phyloP scores from a whole-genome alignment of 345 rosid genomes.

The Aquilaria sinensis region DNA sequence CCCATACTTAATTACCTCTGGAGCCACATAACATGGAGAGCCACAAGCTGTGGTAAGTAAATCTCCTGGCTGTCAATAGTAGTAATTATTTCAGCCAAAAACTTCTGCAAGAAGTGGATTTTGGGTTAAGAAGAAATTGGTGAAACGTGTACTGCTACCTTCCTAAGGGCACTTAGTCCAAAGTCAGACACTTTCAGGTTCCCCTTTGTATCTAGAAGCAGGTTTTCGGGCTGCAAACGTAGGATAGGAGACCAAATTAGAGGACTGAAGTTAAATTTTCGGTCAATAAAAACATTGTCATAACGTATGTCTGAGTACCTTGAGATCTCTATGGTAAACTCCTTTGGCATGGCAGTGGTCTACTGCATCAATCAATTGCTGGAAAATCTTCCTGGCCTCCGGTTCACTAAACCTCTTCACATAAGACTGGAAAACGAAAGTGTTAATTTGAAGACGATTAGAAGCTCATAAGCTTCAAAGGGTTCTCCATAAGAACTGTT shows the following conservation, averaged over 20 bases:
- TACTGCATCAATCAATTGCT: constrained; percentile 81
- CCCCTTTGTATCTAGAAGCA: constrained; percentile 66
- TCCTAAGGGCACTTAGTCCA: constrained; percentile 68
- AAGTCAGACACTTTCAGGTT: constrained; percentile 87
- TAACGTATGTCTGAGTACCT: constrained; percentile 31
- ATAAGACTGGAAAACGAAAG: constrained; percentile 32
- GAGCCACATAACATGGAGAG: constrained; percentile 89
- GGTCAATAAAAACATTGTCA: not conserved
- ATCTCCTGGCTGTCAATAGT: constrained; percentile 55
- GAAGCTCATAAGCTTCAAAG: not conserved
- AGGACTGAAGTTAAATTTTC: not conserved
- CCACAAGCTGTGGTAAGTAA: constrained; percentile 89
- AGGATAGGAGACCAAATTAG: not conserved
- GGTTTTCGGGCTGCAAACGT: constrained; percentile 69
- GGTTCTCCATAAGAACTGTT: not conserved
- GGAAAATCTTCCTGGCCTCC: constrained; percentile 76
- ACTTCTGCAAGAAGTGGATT: constrained; percentile 5
- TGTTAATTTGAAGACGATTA: not conserved
- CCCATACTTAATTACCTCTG: constrained; percentile 50
- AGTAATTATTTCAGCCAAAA: constrained; percentile 11
- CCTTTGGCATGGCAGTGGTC: constrained; percentile 83
- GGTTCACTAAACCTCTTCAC: constrained; percentile 47
- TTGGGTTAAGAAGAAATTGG: not conserved
- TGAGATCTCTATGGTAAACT: constrained; percentile 86
- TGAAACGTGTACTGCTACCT: constrained; percentile 27